Percentiles rank a stretch among this genome's conserved stretches.
These are phyloP conservation scores for Alloteropsis semialata DNA, from an alignment of 176 grass and related monocot species.

Conservation along the genomic window DNA sequence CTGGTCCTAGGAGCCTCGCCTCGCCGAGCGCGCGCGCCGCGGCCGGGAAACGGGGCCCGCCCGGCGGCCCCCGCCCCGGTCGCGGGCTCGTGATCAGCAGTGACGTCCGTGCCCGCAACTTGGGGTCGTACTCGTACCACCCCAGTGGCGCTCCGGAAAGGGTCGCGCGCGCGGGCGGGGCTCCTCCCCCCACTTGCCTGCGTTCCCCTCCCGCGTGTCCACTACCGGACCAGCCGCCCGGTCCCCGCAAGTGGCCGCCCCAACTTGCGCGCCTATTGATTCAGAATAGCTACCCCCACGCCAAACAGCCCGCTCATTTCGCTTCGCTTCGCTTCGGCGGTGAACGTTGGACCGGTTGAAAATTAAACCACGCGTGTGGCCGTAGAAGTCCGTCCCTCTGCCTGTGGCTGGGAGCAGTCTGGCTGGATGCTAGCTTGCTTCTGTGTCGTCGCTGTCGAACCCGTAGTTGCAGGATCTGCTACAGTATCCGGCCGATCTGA, in stretches of 20 bases:
- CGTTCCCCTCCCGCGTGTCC: neutral
- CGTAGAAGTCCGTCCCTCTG: neutral
- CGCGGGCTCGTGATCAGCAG: neutral
- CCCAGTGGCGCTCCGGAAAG: neutral
- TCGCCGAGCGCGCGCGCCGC: too few species aligned
- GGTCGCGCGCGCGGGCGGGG: neutral
- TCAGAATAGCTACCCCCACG: neutral
- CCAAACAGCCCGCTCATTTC: neutral
- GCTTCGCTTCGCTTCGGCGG: too few species aligned
- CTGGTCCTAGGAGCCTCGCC: too few species aligned
- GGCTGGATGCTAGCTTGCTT: neutral
- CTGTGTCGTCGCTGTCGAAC: neutral
- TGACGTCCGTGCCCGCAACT: neutral
- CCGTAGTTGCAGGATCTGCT: neutral
- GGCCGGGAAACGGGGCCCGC: too few species aligned
- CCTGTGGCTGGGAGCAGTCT: neutral
- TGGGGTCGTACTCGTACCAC: neutral
- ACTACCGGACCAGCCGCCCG: neutral
- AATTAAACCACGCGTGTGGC: neutral
- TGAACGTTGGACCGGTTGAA: neutral
- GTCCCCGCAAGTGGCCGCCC: neutral
- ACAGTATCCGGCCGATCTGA: neutral
- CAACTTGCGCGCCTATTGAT: neutral
- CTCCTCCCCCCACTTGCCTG: neutral
- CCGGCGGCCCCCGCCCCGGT: neutral